Evolutionary conservation across 768 basidiomycete species (phyloP).

Genomic region (Suillus americanus): DNA sequence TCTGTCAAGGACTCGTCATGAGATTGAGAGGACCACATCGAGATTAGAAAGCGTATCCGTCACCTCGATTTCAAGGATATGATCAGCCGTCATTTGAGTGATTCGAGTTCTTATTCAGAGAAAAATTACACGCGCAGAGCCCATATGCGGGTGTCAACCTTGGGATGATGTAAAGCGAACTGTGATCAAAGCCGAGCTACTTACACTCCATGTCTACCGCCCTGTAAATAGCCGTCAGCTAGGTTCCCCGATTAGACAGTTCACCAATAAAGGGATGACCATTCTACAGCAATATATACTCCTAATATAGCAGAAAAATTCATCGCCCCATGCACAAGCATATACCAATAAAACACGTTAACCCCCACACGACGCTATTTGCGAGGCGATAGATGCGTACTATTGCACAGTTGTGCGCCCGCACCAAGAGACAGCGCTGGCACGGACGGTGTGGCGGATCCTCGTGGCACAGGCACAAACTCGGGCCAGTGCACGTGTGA

Average conservation of each 20-base stretch:
- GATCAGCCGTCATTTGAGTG: slow-evolving; percentile 36
- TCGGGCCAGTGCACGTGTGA: too few species aligned
- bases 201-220: slow-evolving; percentile 45
- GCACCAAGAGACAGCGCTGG: too few species aligned
- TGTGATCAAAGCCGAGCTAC: background rate
- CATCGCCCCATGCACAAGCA: too few species aligned
- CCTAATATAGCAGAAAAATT: too few species aligned
- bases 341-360: too few species aligned
- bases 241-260: background rate
- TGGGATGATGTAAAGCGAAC: background rate
- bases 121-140: slow-evolving; percentile 32
- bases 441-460: too few species aligned
- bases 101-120: background rate
- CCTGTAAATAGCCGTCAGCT: slow-evolving; percentile 51
- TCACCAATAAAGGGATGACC: too few species aligned
- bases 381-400: too few species aligned
- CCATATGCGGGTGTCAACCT: slow-evolving; percentile 41
- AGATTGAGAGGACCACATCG: background rate
- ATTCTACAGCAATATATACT: too few species aligned
- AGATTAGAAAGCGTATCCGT: background rate
- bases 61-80: slow-evolving; percentile 42
- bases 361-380: too few species aligned
- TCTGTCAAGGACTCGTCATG: slow-evolving; percentile 8
- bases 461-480: too few species aligned
- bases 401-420: too few species aligned